Evolutionary conservation across 2,329 filamentous ascomycete species (phyloP), one percentile per base, ranked within the genome.

Genomic region (Geosmithia morbida): DNA sequence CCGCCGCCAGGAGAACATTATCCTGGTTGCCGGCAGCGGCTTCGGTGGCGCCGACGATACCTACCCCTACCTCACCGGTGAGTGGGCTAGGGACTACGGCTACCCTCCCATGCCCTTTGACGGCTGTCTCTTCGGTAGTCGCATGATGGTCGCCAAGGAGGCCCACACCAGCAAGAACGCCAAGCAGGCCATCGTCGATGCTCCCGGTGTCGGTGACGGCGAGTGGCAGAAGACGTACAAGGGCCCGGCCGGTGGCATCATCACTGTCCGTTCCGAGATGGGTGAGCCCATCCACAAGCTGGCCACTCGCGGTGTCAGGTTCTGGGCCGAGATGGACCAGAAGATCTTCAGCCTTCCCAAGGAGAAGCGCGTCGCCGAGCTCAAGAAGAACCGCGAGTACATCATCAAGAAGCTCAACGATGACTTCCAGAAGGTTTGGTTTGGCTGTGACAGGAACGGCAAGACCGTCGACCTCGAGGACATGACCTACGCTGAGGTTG

Each of bases 251-350:
- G 92, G 92, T 57, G 92, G 92, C 62, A 81, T 98, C 52, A 90
- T 98, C 57, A 98, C 92, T 26, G 92, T 98, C 45, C 81, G 88
- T 53, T 98, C 92, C 1, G 92, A 98, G 68, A 98, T 98, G 94
- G 94, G 92, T 43, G 92, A 98, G 72, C 94, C 92, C 6, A 98
- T 98, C 52, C 92, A 98, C 73, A 98, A 98, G 72, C 79, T 98
- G 50, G 94, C 92, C 16, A 98, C 92, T 45, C 85, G 94, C 50
- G 92, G 92, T 76, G 89, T 98, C 44, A 73, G 79, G 48, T 95
- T 98, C 73, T 98, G 92, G 92, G 83, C 88, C 45, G 94, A 98
- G 69, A 95, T 98, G 88, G 92, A 98, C 60, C 79, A 94, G 65
- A 96, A 94, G 69, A 97, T 98, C 59, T 98, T 98, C 72, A 85